Conservation (phyloP, 2,329 filamentous ascomycete species). For the Penicillium sp. region DNA sequence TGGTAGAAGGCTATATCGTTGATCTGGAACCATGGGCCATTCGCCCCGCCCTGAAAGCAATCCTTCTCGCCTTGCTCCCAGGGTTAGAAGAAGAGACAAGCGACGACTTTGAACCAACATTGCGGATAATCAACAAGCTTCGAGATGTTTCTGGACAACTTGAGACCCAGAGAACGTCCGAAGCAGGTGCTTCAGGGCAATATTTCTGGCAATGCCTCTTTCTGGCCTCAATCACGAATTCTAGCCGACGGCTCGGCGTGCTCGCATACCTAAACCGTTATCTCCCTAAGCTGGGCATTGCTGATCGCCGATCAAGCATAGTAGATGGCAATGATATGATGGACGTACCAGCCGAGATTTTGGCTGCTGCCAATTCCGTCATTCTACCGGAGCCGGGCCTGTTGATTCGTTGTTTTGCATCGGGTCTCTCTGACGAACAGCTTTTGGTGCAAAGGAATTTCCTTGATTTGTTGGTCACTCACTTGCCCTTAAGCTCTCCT, state of each 20-base stretch:
- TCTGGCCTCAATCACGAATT: conserved; percentile 86
- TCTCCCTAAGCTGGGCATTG: conserved; percentile 71
- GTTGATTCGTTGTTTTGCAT: conserved; percentile 87
- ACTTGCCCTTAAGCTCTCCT: conserved; percentile 81
- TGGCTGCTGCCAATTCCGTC: conserved; percentile 53
- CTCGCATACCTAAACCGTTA: conserved; percentile 82
- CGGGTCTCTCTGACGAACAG: conserved; percentile 85
- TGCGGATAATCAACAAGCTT: conserved; percentile 78
- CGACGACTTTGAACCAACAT: conserved; percentile 91
- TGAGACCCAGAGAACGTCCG: conserved; percentile 59
- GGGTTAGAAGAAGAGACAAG: conserved; percentile 95
- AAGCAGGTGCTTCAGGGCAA: conserved; percentile 69
- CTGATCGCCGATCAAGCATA: conserved; percentile 40
- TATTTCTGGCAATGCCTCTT: conserved; percentile 99
- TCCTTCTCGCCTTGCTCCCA: conserved; percentile 86
- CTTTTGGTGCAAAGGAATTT: conserved; percentile 92
- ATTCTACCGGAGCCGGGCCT: conserved; percentile 84
- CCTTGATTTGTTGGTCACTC: conserved; percentile 87
- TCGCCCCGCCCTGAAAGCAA: conserved; percentile 85
- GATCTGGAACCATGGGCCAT: conserved; percentile 72
- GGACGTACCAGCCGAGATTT: conserved; percentile 36
- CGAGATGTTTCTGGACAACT: conserved; percentile 64
- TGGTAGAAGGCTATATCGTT: conserved; percentile 82
- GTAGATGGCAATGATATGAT: conserved; percentile 37
- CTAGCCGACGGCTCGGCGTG: conserved; percentile 81